A percentile compares a stretch with the other conserved stretches of the same genome.
These are phyloP conservation scores for Neonectria faginata DNA, from an alignment of 2,329 filamentous ascomycete genomes.

Conservation along the genomic window DNA sequence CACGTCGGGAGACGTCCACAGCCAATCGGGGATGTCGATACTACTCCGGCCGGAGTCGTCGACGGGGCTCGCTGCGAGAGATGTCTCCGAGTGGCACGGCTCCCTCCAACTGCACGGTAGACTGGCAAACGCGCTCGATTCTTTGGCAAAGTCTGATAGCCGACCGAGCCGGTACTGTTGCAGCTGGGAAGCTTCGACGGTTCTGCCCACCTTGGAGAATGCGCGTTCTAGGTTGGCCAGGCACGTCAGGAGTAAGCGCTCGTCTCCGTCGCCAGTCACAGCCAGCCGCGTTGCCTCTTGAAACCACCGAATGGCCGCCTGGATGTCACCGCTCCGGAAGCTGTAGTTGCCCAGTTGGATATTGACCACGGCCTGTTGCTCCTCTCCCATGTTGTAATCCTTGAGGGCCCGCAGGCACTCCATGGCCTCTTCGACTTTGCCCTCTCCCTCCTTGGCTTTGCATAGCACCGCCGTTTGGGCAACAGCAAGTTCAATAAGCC, in stretches of 20 bases:
- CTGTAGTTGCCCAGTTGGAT: constrained; percentile 50
- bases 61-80: constrained; percentile 28
- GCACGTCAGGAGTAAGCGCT: constrained; percentile 49
- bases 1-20: constrained; percentile 35
- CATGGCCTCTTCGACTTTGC: constrained; percentile 47
- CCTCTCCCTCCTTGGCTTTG: constrained; percentile 46
- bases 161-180: constrained; percentile 46
- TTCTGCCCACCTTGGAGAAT: constrained; percentile 39
- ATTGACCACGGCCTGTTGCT: constrained; percentile 48
- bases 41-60: constrained; percentile 32
- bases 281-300: constrained; percentile 47
- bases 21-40: constrained; percentile 41
- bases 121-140: constrained; percentile 43
- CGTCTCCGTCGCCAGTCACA: constrained; percentile 45
- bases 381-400: constrained; percentile 46
- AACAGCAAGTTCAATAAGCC: constrained; percentile 49
- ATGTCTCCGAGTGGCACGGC: constrained; percentile 33
- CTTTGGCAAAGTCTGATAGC: constrained; percentile 47
- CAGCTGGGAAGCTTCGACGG: constrained; percentile 44
- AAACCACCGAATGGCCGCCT: constrained; percentile 47
- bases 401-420: constrained; percentile 46
- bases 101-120: constrained; percentile 16
- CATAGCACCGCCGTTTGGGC: constrained; percentile 48
- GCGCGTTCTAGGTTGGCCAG: constrained; percentile 50
- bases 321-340: constrained; percentile 45